A percentile compares a stretch with the other conserved stretches of the same genome.
Evolutionary conservation across 108 stramenopile species (phyloP).

Genomic region (Conticribra guillardii): DNA sequence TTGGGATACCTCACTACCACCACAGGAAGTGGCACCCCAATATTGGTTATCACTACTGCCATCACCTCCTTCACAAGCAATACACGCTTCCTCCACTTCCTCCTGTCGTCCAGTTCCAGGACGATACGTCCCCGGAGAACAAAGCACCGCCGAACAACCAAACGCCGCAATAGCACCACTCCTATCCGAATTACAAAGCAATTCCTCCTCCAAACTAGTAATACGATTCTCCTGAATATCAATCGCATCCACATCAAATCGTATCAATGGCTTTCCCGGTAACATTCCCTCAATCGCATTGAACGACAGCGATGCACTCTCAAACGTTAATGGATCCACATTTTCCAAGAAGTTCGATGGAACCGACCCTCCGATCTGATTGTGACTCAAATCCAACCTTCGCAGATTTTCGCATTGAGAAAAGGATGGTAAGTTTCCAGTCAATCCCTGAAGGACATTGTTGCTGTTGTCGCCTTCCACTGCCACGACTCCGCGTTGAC

Average conservation of each 20-base stretch:
- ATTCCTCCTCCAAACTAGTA: slow-evolving; percentile 2
- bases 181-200: slow-evolving; percentile 15
- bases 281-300: slow-evolving; percentile 16
- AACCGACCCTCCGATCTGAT: slow-evolving; percentile 12
- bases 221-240: slow-evolving; percentile 14
- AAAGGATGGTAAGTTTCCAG: slow-evolving; percentile 35
- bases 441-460: slow-evolving; percentile 14
- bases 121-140: slow-evolving; percentile 58
- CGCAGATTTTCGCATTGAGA: slow-evolving; percentile 26
- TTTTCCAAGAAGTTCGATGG: slow-evolving; percentile 8
- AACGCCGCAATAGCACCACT: slow-evolving; percentile 48
- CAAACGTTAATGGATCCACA: slow-evolving; percentile 20
- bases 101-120: slow-evolving; percentile 42
- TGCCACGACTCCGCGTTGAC: slow-evolving; percentile 2
- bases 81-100: slow-evolving; percentile 19
- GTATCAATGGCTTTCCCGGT: not conserved
- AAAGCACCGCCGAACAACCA: slow-evolving; percentile 72
- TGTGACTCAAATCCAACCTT: slow-evolving; percentile 29
- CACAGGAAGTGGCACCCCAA: slow-evolving; percentile 19
- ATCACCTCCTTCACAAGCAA: slow-evolving; percentile 5
- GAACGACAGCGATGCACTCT: slow-evolving; percentile 13
- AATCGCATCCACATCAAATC: slow-evolving; percentile 23
- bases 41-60: not conserved
- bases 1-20: not conserved
- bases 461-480: slow-evolving; percentile 5